Base-by-base conservation (phyloP, 2,329 filamentous ascomycete genomes). In the Sclerotiophoma versabilis region DNA sequence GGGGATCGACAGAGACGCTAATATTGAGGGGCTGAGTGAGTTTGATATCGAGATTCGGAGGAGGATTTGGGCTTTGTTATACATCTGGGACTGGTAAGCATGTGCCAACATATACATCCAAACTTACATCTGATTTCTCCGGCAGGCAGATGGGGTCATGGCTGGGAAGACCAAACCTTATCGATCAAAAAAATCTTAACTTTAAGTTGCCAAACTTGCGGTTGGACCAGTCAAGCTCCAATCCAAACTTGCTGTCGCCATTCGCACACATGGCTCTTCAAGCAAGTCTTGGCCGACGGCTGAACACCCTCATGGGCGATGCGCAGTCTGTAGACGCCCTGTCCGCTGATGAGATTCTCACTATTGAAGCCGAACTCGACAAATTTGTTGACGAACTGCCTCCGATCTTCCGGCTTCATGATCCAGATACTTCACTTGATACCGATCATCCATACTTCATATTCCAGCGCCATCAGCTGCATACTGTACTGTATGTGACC, bases 11-110 rank as follows among this genome's bases (percentile, higher is more conserved):
- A 76, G 75, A 46, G 73, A 77, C 27, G 64, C 65, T 12, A 60
- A 71, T 6, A 70, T 70, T 14, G 64, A 72, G 12, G 69, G 64
- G 0, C 47, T 79, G 26, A 73, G 73, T 3, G 79, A 81, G 30
- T 81, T 80, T 51, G 79, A 81, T 12, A 68, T 73, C 6, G 80
- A 81, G 57, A 80, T 81, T 63, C 71, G 79, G 50, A 71, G 77
- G 51, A 74, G 79, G 4, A 50, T 81, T 4, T 82, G 79, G 80
- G 75, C 75, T 32, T 64, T 81, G 20, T 59, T 81, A 11, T 80
- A 78, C 55, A 59, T 76, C 30, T 82, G 79, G 79, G 80, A 81
- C 46, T 81, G 79, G 79, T 80, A 68, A 63, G 69, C 61, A 19
- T 19, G 19, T 10, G 7, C n/a, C 10, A 5, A 15, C 5, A 11